Evolutionary conservation across 2,329 filamentous ascomycete species (phyloP), one percentile per base, ranked within the genome.

Genomic region (Ophiostoma australiae): DNA sequence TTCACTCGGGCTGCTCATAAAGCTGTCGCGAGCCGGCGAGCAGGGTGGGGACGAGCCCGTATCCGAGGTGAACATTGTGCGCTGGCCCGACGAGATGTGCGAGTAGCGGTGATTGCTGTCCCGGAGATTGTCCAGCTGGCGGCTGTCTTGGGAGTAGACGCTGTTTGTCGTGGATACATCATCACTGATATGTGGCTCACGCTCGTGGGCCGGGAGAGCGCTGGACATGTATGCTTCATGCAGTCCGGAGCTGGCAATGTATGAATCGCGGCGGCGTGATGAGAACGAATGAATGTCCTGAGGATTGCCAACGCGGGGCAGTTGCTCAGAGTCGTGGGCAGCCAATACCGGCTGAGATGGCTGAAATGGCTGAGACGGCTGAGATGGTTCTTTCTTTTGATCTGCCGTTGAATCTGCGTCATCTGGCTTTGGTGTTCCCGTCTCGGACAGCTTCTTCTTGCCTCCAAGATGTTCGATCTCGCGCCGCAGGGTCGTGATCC

Each of bases 381-480:
- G 52, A 13, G 23, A 1, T n/a, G 8, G 10, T 4, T 58, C 15
- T 7, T n/a, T 31, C 23, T 58, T 4, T 48, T 2, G 37, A n/a
- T 48, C 44, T 17, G 44, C 23, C 23, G 4, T n/a, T 13, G 52
- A 11, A 83, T 73, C 81, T 85, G 8, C 70, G n/a, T 73, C 68
- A 1, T 83, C 82, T 4, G 76, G 72, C 73, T 84, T 84, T 0
- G 83, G 82, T 72, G 80, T 83, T 55, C 87, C 88, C 4, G 85
- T 89, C 76, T 90, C 88, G 0, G 87, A 86, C 33, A 86, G 77
- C 70, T 83, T 82, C 77, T 86, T 89, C 80, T 86, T 90, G 23
- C 91, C 91, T 37, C 90, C 90, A 8, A 91, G 80, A 6, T 83
- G 82, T 75, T 92, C 89, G 69, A 94, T 93, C 76, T 91, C 89